These are phyloP conservation scores for Elaeis oleifera DNA, from an alignment of 202 grass and related monocot species.

Conservation along the genomic window DNA sequence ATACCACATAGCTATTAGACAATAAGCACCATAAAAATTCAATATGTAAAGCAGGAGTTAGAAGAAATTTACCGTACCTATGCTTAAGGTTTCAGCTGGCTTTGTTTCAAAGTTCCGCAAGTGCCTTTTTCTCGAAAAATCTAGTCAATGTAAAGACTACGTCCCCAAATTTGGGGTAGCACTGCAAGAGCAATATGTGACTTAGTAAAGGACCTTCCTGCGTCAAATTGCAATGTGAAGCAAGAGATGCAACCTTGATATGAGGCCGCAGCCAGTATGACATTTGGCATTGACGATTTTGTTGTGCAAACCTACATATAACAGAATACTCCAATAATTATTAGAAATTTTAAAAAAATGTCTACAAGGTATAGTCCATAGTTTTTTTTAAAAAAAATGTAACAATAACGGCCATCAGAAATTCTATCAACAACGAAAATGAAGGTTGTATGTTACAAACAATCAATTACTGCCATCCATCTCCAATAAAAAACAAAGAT, in stretches of 20 bases:
- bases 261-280: constrained; percentile 82
- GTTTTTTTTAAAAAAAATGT: too few relatives aligned
- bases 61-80: constrained; percentile 35
- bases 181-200: constrained; percentile 36
- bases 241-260: constrained; percentile 45
- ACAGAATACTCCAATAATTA: background rate
- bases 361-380: too few relatives aligned
- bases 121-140: constrained; percentile 75
- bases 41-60: constrained; percentile 15
- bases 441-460: background rate
- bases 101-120: constrained; percentile 41
- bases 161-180: constrained; percentile 84
- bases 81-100: constrained; percentile 25
- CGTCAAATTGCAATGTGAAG: constrained; percentile 13
- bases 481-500: too few relatives aligned
- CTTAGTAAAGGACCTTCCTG: constrained; percentile 9
- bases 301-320: constrained; percentile 56
- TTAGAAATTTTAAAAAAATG: background rate
- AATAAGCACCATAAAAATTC: constrained; percentile 4
- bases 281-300: constrained; percentile 76
- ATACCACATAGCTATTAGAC: constrained; percentile 6
- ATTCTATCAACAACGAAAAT: too few relatives aligned
- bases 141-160: constrained; percentile 63
- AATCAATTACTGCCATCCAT: too few relatives aligned
- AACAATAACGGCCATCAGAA: too few relatives aligned